Evolutionary conservation across 106 monocot genomes (phyloP), one percentile per base, ranked within the genome.

Genomic region (Platanthera guangdongensis): DNA sequence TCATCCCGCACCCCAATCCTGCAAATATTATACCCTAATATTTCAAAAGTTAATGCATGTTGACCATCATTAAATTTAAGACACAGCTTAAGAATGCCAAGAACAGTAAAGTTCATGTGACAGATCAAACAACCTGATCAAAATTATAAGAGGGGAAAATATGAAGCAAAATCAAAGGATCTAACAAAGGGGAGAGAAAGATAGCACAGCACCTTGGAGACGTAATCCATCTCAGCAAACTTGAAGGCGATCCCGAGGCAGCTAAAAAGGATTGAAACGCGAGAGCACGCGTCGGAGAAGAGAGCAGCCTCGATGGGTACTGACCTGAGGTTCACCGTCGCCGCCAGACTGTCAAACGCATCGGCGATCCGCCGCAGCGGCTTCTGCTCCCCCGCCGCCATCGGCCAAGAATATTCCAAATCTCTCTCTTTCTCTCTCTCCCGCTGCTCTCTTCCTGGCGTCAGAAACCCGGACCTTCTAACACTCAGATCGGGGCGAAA

Each of bases 161-260:
- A 9, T 53, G 13, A 53, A 53, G 14, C 14, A 12, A 53, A 53
- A 53, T 53, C 13, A 0, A 53, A 53, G 52, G 9, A 53, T 10
- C 9, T 9, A 67, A 32, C n/a, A 7, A 18, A 76, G 64, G n/a
- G 47, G 71, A n/a, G 47, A 32, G 32, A 21, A 10, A 21, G 62
- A 62, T 51, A 8, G 18, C 50, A 88, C 96, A 8, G 18, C 50
- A 88, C 96, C 96, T 96, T 96, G n/a, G 93, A 60, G 81, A 91
- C 93, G 81, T 91, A 96, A 72, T 96, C 96, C 80, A 76, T 89
- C 82, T 96, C 91, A 54, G 93, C 96, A 82, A 96, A 90, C 84
- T 89, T 96, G 93, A 96, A 96, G 72, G 91, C 93, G 71, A 96
- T 73, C 15, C 93, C 93, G 47, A 96, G 89, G 89, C 83, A 91